These are phyloP conservation scores for Boechera stricta DNA, from an alignment of 345 rosid species.

Conservation along the genomic window DNA sequence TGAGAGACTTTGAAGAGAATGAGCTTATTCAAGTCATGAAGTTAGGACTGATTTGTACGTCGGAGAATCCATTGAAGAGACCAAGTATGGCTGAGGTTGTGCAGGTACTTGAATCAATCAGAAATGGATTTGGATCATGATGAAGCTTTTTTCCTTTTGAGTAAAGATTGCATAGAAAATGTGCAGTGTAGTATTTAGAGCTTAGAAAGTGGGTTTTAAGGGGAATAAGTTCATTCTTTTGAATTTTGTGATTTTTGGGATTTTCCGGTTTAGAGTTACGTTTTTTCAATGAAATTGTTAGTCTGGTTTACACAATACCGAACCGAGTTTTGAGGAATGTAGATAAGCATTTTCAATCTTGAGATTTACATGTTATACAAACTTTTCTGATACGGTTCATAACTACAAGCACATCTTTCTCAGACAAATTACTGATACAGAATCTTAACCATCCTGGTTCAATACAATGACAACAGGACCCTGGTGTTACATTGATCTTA, in stretches of 20 bases:
- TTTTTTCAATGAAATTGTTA: background rate
- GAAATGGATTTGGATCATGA: slow-evolving; percentile 64
- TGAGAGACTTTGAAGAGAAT: slow-evolving; percentile 81
- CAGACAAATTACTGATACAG: slow-evolving; percentile 64
- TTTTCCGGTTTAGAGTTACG: slow-evolving; percentile 4
- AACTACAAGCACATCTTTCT: slow-evolving; percentile 59
- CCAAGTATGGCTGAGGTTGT: slow-evolving; percentile 98
- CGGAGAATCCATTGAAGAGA: slow-evolving; percentile 76
- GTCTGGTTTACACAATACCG: background rate
- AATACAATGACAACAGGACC: slow-evolving; percentile 79
- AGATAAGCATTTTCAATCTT: slow-evolving; percentile 44
- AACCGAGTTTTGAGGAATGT: background rate
- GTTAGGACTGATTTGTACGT: slow-evolving; percentile 82
- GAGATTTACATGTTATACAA: slow-evolving; percentile 62
- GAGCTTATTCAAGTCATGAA: slow-evolving; percentile 95
- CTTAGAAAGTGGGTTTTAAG: slow-evolving; percentile 8
- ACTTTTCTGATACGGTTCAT: slow-evolving; percentile 60
- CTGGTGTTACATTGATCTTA: slow-evolving; percentile 71
- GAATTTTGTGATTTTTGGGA: slow-evolving; percentile 29
- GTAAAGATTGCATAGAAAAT: slow-evolving; percentile 38
- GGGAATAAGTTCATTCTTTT: slow-evolving; percentile 28
- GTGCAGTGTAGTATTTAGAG: slow-evolving; percentile 33
- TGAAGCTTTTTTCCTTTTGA: slow-evolving; percentile 16
- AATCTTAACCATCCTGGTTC: slow-evolving; percentile 86
- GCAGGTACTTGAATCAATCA: slow-evolving; percentile 94